Conservation (phyloP, 2,329 filamentous ascomycete species). For the Aspergillus sp. region DNA sequence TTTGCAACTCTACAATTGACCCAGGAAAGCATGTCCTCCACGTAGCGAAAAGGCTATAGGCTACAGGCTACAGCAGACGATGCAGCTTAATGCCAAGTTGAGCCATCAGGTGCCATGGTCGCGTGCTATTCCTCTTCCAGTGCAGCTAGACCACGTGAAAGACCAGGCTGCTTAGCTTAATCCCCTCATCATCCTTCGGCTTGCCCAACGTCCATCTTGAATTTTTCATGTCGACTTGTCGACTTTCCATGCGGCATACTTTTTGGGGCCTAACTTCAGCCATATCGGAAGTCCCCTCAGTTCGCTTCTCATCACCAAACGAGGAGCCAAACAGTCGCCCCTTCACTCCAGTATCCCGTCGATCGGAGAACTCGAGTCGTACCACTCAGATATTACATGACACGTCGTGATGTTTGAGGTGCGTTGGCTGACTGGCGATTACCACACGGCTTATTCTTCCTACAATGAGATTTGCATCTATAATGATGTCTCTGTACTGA, state of each 20-base stretch:
- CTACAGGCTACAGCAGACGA: background rate
- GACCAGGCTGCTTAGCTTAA: background rate
- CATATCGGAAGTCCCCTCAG: background rate
- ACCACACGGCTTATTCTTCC: background rate
- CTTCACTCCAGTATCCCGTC: background rate
- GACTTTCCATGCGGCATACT: background rate
- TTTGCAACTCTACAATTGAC: background rate
- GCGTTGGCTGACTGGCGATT: constrained; percentile 5
- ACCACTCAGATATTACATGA: background rate
- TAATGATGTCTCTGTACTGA: constrained; percentile 16
- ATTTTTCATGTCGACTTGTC: background rate
- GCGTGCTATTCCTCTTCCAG: constrained; percentile 3
- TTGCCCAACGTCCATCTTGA: background rate
- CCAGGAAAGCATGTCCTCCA: background rate
- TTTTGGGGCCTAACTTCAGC: background rate
- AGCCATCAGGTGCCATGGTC: background rate
- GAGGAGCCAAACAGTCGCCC: background rate
- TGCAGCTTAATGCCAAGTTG: background rate
- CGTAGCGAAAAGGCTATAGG: background rate
- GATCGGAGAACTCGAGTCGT: background rate
- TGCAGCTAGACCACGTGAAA: constrained; percentile 6
- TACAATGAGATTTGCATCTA: constrained; percentile 3
- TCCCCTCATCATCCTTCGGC: background rate
- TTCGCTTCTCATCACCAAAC: background rate
- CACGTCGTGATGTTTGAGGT: constrained; percentile 34